Base-by-base conservation (phyloP, 2,329 filamentous ascomycete genomes). In the Scytalidium sp. region DNA sequence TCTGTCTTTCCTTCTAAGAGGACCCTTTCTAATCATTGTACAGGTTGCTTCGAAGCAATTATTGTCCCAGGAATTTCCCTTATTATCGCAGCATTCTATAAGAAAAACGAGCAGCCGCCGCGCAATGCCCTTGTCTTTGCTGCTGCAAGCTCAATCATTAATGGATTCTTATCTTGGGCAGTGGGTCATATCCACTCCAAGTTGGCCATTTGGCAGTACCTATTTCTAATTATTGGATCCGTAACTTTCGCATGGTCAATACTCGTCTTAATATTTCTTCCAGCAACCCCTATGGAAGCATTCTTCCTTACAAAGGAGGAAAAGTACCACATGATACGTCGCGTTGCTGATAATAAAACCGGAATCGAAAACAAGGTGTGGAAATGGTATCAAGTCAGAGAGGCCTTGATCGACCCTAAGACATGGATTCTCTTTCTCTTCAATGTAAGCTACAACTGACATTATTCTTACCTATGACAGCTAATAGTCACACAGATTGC, bases 271-370 rank as follows among this genome's bases (percentile, higher is more conserved):
- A 73, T 67, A 60, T 51, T 73, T 51, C 61, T 79, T 19, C 76
- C 77, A 0, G 75, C 76, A 57, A 72, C 68, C 3, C 75, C 74
- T 1, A 73, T 77, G 60, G 62, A 68, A 46, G 72, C 75, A 3
- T 39, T 44, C 4, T 73, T 66, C 60, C 54, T 73, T 19, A 65
- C 59, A 2, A 59, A 67, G 25, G 56, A 53, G 17, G 70, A 73
- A 55, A 68, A 69, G 52, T 68, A 73, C 5, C 70, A 68, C 1
- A 66, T 78, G 3, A 64, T 78, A 29, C 74, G 74, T 61, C 73
- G 76, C 47, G 70, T 81, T 49, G 74, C 70, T 29, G 68, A 75
- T 47, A 81, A 82, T 63, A 73, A 80, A 64, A 80, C 75, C 2
- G 78, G 79, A 23, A 73, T 80, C 32, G 66, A 71, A 47, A 76